Evolutionary conservation across 352 stramenopile genomes (phyloP), one percentile per base, ranked within the genome.

Genomic region (Pythium sukuiense): DNA sequence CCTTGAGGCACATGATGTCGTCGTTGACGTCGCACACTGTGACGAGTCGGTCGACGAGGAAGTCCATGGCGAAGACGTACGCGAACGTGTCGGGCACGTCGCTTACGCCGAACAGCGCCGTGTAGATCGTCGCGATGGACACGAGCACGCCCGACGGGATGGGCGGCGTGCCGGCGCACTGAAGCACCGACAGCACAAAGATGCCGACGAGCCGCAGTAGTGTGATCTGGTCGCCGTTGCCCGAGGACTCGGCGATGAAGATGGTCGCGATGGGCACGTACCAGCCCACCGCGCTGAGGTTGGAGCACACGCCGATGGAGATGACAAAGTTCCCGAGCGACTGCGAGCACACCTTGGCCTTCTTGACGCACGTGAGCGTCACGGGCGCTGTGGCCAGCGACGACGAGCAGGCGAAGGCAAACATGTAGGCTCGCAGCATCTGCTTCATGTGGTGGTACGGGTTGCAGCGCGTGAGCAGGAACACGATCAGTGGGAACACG

Each of bases 21-120:
- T 90, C 86, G 60, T 91, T 90, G 13, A 92, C 80, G 58, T 94
- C 87, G 66, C 83, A 88, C 49, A 91, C 74, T 1, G 83, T 85
- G 12, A 70, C 68, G 16, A 94, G 61, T 30, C 86, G 86, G 29
- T 92, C 84, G 12, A 84, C 69, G 32, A 92, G 70, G 59, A 90
- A 89, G 59, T 92, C 81, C 71, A 91, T 81, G 11, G 84, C 79
- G 18, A 86, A 60, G 45, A 88, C 83, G 7, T 88, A 76, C 24
- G 73, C 72, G 65, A 89, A 92, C 2, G 79, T 87, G 4, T 75
- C 77, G 18, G 86, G 81, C 43, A 85, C 50, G 6, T 78, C 56
- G 16, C 65, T 80, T 20, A 84, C 76, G 20, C 76, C 77, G 20
- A 93, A 90, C 0, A 88, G 72, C 0, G 79, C 83, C 60, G 79